Conservation (phyloP, 192 early-diverging fungal species). For the Rhizoclosmatium globosum region DNA sequence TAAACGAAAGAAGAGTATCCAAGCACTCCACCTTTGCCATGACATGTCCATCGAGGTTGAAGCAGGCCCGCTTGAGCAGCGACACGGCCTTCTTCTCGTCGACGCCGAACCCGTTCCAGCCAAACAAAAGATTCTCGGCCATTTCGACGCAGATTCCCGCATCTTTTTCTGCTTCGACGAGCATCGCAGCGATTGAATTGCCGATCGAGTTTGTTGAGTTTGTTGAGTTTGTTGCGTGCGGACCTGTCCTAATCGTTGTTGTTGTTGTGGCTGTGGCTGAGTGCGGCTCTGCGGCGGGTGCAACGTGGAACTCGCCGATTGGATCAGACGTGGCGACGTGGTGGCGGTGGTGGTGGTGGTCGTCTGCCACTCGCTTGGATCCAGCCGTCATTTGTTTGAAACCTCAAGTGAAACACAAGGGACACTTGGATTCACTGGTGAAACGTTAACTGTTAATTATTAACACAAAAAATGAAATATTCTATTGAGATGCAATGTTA, state of each 20-base stretch:
- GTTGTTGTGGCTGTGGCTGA: background rate
- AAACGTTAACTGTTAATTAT: no score
- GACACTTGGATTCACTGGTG: no score
- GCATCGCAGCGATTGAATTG: background rate
- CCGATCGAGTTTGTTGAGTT: background rate
- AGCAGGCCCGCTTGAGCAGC: slow-evolving; percentile 60
- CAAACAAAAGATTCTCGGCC: slow-evolving; percentile 7
- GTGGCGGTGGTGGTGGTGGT: background rate
- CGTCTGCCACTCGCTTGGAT: no score
- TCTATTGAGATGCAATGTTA: no score
- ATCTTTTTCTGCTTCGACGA: background rate
- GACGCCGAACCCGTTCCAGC: background rate
- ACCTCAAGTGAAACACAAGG: no score
- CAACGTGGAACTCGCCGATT: background rate
- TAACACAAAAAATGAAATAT: no score
- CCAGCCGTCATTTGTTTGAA: no score
- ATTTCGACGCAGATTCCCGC: slow-evolving; percentile 7
- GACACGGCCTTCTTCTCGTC: slow-evolving; percentile 52
- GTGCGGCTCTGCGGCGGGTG: background rate
- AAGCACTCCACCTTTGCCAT: slow-evolving; percentile 39
- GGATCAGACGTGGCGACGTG: background rate
- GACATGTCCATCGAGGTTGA: slow-evolving; percentile 31
- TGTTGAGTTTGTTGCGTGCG: background rate
- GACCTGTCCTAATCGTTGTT: no score
- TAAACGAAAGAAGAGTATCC: background rate